Base-by-base conservation (phyloP, 495 filamentous ascomycete genomes). In the Entonaema liquescens region DNA sequence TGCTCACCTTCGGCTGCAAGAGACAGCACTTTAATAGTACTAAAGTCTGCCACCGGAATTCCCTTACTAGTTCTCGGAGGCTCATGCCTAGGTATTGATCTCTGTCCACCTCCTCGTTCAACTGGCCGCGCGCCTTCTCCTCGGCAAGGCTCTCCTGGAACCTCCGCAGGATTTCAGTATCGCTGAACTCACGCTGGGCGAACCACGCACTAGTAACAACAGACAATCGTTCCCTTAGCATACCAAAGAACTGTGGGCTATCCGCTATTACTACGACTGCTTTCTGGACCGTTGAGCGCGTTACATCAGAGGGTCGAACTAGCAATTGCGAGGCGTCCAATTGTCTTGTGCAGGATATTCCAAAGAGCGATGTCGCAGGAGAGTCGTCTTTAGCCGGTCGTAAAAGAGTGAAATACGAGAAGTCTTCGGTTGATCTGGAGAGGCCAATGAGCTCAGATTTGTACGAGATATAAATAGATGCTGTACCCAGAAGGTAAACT, bases 121-220 rank as follows among this genome's bases (percentile, higher is more conserved):
- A 79, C 72, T 90, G 79, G 35, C 88, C 91, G 42, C 87, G 86
- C 19, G 84, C 78, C 73, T 84, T 84, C 73, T 88, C 86, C 47
- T 87, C 85, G 5, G 82, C 85, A 70, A 99, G 81, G 71, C 92
- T 95, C 79, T 98, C 95, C 76, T 96, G 94, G 71, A 99, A 98
- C 82, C 91, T 87, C 83, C 93, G 81, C 72, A 85, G 71, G 52
- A 86, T 85, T 60, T 86, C 81, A 15, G 79, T 82, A 68, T 86
- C 82, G 50, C 79, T 73, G 65, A 89, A 91, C 74, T 93, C 95
- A 88, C 89, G 91, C 84, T 99, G 95, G 54, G 90, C 91, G 83
- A 99, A 99, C 95, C 95, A 99, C 40, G 96, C 96, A 73, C 87
- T 89, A 26, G 95, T 97, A 23, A 99, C 94, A 53, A 96, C 89